Conservation (phyloP, 805 yeast species). For the Dipodascus albidus region DNA sequence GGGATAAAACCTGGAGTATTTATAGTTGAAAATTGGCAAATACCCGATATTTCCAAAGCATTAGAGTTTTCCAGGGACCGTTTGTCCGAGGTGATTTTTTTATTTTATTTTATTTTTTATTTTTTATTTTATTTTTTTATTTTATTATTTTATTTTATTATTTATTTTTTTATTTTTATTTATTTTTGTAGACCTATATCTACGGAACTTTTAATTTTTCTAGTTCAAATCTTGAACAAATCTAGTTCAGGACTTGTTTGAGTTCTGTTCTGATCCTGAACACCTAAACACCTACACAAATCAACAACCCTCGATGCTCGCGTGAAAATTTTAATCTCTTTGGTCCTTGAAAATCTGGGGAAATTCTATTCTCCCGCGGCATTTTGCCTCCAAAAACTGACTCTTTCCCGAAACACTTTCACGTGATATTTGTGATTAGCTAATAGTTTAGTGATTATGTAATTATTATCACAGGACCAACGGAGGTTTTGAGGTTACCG, state of each 20-base stretch:
- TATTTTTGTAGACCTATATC: no score
- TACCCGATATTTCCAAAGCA: constrained; percentile 1
- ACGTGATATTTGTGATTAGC: neutral
- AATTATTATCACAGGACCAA: neutral
- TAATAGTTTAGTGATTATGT: neutral
- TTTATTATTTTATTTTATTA: no score
- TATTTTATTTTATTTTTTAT: no score
- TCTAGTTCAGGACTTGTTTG: neutral
- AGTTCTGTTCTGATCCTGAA: neutral
- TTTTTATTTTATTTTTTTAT: no score
- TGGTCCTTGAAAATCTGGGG: neutral
- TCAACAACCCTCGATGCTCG: no score
- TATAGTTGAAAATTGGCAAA: neutral
- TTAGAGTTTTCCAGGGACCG: neutral
- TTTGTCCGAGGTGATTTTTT: neutral
- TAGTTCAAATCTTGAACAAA: no score
- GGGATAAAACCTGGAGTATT: neutral
- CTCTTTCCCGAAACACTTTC: neutral
- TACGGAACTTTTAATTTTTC: no score
- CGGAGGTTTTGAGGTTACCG: no score
- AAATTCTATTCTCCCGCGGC: neutral
- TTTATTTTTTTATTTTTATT: no score
- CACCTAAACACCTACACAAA: no score
- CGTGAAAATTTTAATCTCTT: no score
- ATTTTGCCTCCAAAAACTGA: neutral